A percentile compares a stretch with the other conserved stretches of the same genome.
These are phyloP conservation scores for Xylariaceae sp. DNA, from an alignment of 2,329 filamentous ascomycete species.

Conservation along the genomic window DNA sequence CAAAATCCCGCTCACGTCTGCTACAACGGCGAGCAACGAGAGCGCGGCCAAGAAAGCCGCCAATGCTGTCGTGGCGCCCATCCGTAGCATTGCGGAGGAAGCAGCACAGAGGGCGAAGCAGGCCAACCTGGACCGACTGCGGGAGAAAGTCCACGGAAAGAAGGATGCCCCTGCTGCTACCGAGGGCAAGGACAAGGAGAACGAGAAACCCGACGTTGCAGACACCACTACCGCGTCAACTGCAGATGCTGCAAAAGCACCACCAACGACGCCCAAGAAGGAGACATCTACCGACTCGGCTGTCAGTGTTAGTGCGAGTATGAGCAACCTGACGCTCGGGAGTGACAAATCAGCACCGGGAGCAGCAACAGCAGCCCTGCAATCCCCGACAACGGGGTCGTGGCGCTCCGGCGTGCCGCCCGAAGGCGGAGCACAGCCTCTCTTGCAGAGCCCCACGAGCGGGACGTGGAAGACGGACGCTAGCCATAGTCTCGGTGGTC, in stretches of 20 bases:
- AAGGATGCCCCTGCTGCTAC: slow-evolving; percentile 41
- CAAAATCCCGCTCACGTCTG: slow-evolving; percentile 31
- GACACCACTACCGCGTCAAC: too few relatives aligned
- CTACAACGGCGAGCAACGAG: slow-evolving; percentile 4
- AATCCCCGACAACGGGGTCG: slow-evolving; percentile 53
- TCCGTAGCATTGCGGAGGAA: slow-evolving; percentile 67
- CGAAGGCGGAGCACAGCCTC: slow-evolving; percentile 36
- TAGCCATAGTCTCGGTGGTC: not conserved
- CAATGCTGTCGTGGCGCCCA: slow-evolving; percentile 42
- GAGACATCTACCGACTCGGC: slow-evolving; percentile 17
- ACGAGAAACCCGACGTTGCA: slow-evolving; percentile 13
- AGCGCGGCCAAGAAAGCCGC: slow-evolving; percentile 30
- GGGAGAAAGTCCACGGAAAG: slow-evolving; percentile 59
- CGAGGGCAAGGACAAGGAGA: slow-evolving; percentile 24
- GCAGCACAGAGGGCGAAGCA: slow-evolving; percentile 69
- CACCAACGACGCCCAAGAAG: slow-evolving; percentile 12
- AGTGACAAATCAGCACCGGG: slow-evolving; percentile 21
- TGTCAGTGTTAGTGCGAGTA: slow-evolving; percentile 31
- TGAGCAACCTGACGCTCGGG: slow-evolving; percentile 27
- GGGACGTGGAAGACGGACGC: slow-evolving; percentile 49
- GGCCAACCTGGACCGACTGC: slow-evolving; percentile 57
- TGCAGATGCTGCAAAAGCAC: slow-evolving; percentile 14
- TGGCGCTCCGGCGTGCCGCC: slow-evolving; percentile 43
- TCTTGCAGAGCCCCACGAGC: slow-evolving; percentile 51
- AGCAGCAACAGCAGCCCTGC: slow-evolving; percentile 44